Evolutionary conservation across 306 rosid genomes (phyloP).

Genomic region (Leucaena leucocephala): DNA sequence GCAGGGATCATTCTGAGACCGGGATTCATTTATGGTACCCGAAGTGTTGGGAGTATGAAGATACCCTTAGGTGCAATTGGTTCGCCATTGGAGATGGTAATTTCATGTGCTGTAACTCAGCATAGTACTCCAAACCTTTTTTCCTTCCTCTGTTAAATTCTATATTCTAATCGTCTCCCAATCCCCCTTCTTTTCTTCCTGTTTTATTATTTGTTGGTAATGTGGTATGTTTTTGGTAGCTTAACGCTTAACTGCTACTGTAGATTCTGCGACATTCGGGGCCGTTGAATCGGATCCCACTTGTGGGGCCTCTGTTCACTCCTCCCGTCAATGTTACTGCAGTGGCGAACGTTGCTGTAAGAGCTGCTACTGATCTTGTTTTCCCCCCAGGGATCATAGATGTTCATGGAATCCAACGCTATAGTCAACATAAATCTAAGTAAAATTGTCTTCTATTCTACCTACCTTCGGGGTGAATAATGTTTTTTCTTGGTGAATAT

Average conservation of each 20-base stretch:
- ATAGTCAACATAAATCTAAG: constrained; percentile 63
- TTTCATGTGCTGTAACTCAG: not conserved
- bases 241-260: constrained; percentile 26
- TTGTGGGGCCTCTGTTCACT: constrained; percentile 82
- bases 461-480: constrained; percentile 6
- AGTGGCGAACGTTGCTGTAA: constrained; percentile 84
- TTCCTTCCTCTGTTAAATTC: too few relatives aligned
- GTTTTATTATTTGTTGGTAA: constrained; percentile 25
- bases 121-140: too few relatives aligned
- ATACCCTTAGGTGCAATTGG: constrained; percentile 84
- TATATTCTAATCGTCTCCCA: too few relatives aligned
- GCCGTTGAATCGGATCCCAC: constrained; percentile 73
- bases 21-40: constrained; percentile 94
- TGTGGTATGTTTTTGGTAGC: not conserved
- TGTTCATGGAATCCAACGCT: constrained; percentile 76
- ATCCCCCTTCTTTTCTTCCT: not conserved
- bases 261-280: constrained; percentile 73
- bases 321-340: constrained; percentile 85
- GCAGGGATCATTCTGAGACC: constrained; percentile 96
- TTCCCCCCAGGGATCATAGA: constrained; percentile 93
- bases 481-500: constrained; percentile 12
- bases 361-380: constrained; percentile 94
- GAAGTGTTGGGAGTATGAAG: constrained; percentile 79
- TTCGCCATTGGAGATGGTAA: constrained; percentile 90
- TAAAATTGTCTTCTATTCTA: constrained; percentile 23